Percentiles rank a stretch among this genome's conserved stretches.
Conservation (phyloP, 1,139 yeast genomes). For the Saccharomycopsis crataegensis region DNA sequence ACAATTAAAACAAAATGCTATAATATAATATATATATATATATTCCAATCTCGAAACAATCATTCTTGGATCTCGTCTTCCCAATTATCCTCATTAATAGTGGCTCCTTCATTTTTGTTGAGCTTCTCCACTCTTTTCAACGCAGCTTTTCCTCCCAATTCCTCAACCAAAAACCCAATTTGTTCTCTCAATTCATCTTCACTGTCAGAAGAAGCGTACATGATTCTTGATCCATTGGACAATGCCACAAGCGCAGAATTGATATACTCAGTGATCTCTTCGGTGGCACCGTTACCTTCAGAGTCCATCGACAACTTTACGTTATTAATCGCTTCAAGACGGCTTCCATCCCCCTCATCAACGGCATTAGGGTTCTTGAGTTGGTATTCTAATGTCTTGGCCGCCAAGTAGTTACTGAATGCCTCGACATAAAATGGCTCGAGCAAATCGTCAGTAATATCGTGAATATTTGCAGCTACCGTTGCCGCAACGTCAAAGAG, state of each 20-base stretch:
- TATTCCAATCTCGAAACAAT: too few relatives aligned
- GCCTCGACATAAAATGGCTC: slow-evolving; percentile 82
- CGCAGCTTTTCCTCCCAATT: slow-evolving; percentile 51
- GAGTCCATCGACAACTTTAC: slow-evolving; percentile 22
- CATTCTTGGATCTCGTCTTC: not conserved
- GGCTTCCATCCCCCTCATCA: not conserved
- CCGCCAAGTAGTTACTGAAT: slow-evolving; percentile 56
- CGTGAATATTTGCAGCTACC: slow-evolving; percentile 55
- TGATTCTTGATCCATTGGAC: slow-evolving; percentile 2
- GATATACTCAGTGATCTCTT: slow-evolving; percentile 10
- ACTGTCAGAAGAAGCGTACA: slow-evolving; percentile 24
- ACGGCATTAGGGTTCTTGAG: not conserved
- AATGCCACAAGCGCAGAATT: slow-evolving; percentile 10
- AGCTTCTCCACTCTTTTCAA: slow-evolving; percentile 32
- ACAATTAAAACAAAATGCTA: not conserved
- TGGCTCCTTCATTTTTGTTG: slow-evolving; percentile 36
- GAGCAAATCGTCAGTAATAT: slow-evolving; percentile 73
- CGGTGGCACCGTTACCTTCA: slow-evolving; percentile 19
- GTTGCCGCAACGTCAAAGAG: slow-evolving; percentile 56
- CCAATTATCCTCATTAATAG: slow-evolving; percentile 32
- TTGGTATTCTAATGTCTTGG: slow-evolving; percentile 35
- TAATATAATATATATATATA: too few relatives aligned
- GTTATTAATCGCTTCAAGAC: slow-evolving; percentile 21
- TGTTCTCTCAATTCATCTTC: slow-evolving; percentile 34
- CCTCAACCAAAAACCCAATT: slow-evolving; percentile 38